phyloP scores from a whole-genome alignment of 176 grass and related monocot genomes.

The Musa itinerans region DNA sequence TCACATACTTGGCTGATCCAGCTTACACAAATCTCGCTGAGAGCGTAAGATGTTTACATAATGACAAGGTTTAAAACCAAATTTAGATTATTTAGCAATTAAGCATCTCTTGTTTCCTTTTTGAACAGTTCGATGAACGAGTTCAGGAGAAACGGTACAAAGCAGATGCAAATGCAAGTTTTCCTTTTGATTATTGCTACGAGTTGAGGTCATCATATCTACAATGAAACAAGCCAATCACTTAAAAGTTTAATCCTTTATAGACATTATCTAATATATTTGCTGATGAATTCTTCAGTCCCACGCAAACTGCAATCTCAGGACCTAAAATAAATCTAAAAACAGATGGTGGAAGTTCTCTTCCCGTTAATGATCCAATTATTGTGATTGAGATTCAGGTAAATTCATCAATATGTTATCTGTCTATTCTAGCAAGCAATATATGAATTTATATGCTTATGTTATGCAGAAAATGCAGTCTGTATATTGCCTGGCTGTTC shows the following conservation, averaged over 20 bases:
- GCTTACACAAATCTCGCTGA: slow-evolving; percentile 33
- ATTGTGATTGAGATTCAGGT: slow-evolving; percentile 49
- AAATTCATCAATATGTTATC: not conserved
- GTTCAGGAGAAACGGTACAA: slow-evolving; percentile 34
- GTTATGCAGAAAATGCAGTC: slow-evolving; percentile 47
- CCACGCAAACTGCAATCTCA: slow-evolving; percentile 32
- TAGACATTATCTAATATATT: not conserved
- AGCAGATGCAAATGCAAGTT: slow-evolving; percentile 26
- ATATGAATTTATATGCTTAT: not conserved
- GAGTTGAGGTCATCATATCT: slow-evolving; percentile 44
- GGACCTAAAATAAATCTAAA: slow-evolving; percentile 55
- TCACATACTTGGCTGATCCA: slow-evolving; percentile 44
- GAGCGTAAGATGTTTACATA: slow-evolving; percentile 30
- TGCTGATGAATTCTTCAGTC: slow-evolving; percentile 29
- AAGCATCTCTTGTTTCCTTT: slow-evolving; percentile 1
- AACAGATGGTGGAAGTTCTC: slow-evolving; percentile 39
- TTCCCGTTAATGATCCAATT: slow-evolving; percentile 55
- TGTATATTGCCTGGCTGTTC: slow-evolving; percentile 66
- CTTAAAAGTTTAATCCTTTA: not conserved
- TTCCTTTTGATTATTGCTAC: slow-evolving; percentile 86
- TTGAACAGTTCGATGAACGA: slow-evolving; percentile 64
- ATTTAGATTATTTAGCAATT: not conserved
- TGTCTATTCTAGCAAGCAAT: not conserved
- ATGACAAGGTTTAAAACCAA: slow-evolving; percentile 5
- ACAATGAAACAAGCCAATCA: slow-evolving; percentile 5